Evolutionary conservation across 2,329 filamentous ascomycete genomes (phyloP).

Genomic region (Incumbomyces delicatus): DNA sequence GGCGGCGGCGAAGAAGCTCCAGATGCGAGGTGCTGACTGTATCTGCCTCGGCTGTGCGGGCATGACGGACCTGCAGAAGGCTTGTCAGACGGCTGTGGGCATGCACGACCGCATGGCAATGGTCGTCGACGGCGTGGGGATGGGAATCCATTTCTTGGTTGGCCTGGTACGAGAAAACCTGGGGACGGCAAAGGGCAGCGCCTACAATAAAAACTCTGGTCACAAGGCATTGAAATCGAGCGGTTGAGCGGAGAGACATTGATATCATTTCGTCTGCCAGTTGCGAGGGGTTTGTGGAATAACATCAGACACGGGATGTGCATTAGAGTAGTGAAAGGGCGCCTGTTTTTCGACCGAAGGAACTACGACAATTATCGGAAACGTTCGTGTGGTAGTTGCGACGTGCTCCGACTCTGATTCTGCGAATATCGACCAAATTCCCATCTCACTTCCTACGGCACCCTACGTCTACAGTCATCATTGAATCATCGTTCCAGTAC

Average conservation of each 20-base stretch:
- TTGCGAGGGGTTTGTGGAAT: too few species aligned
- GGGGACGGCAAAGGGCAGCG: constrained; percentile 1
- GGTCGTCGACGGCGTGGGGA: constrained; percentile 44
- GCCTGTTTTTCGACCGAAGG: too few species aligned
- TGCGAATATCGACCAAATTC: too few species aligned
- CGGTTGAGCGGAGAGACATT: neutral
- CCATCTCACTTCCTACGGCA: too few species aligned
- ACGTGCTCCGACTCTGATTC: too few species aligned
- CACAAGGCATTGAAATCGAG: neutral
- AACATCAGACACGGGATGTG: too few species aligned
- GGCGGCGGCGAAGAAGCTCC: constrained; percentile 30
- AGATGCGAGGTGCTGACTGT: constrained; percentile 34
- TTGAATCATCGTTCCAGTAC: too few species aligned
- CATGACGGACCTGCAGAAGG: constrained; percentile 38
- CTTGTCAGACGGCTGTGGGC: constrained; percentile 39
- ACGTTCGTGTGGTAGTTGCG: too few species aligned
- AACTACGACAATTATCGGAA: too few species aligned
- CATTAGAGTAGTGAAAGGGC: too few species aligned
- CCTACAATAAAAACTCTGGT: neutral
- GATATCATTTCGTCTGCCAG: too few species aligned
- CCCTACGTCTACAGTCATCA: too few species aligned
- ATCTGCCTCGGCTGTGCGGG: constrained; percentile 41
- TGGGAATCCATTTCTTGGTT: constrained; percentile 25
- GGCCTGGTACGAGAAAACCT: constrained; percentile 16
- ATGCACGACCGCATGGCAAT: constrained; percentile 30